These are phyloP conservation scores for Colletotrichum tofieldiae DNA, from an alignment of 2,329 filamentous ascomycete species.

Conservation along the genomic window DNA sequence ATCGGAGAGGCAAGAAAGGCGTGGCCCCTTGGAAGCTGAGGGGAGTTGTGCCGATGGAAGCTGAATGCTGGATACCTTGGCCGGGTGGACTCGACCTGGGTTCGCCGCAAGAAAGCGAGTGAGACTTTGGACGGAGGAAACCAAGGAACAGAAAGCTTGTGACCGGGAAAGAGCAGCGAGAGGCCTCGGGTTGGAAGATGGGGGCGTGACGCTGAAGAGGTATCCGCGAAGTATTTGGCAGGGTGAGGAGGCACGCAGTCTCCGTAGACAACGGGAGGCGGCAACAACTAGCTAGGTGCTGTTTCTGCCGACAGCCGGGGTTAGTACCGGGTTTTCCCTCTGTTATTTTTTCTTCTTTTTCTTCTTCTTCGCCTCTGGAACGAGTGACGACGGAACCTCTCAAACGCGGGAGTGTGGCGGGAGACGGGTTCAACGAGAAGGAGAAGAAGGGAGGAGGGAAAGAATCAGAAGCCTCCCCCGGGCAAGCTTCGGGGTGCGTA, in stretches of 20 bases:
- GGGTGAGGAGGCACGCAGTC: slow-evolving; percentile 5
- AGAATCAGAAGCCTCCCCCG: neutral
- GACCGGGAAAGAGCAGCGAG: slow-evolving; percentile 32
- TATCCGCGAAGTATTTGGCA: slow-evolving; percentile 11
- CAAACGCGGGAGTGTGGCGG: neutral
- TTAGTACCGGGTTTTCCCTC: slow-evolving; percentile 27
- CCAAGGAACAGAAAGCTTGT: slow-evolving; percentile 40
- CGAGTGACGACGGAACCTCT: slow-evolving; percentile 17
- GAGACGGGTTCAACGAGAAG: neutral
- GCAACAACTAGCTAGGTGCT: slow-evolving; percentile 11
- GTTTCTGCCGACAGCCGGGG: slow-evolving; percentile 36
- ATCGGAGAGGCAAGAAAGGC: slow-evolving; percentile 22
- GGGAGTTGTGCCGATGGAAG: slow-evolving; percentile 3
- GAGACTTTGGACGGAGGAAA: slow-evolving; percentile 34
- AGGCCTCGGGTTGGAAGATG: slow-evolving; percentile 36
- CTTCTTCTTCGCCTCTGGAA: slow-evolving; percentile 8
- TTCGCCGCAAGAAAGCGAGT: slow-evolving; percentile 15
- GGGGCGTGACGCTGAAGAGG: slow-evolving; percentile 31
- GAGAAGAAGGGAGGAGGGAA: neutral
- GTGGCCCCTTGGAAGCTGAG: slow-evolving; percentile 17
- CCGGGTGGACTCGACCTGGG: slow-evolving; percentile 3
- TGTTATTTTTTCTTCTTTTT: neutral
- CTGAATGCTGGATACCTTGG: slow-evolving; percentile 10
- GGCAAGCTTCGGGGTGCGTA: neutral
- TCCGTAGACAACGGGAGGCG: slow-evolving; percentile 13